phyloP scores from a whole-genome alignment of 2,329 filamentous ascomycete genomes.

The Xylariaceae sp. region DNA sequence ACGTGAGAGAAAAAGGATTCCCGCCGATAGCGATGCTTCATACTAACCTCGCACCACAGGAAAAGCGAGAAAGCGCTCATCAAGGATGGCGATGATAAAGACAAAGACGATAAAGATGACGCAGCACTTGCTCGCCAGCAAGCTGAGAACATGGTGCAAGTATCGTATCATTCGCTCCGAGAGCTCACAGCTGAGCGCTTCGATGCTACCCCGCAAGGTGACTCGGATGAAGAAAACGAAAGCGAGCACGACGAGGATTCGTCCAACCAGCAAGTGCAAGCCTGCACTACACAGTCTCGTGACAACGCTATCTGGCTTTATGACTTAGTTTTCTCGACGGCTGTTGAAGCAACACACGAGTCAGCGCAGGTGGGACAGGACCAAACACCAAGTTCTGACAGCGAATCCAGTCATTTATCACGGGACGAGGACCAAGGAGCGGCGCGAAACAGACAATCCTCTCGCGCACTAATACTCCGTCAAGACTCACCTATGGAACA shows the following conservation, averaged over 20 bases:
- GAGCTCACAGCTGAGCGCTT: not conserved
- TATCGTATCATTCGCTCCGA: slow-evolving; percentile 5
- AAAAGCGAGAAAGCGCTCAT: not conserved
- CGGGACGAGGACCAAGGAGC: not conserved
- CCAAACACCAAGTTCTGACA: not conserved
- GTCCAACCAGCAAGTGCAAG: not conserved
- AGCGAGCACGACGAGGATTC: not conserved
- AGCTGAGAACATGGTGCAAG: slow-evolving; percentile 5
- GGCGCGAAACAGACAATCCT: not conserved
- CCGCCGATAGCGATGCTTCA: too few relatives aligned
- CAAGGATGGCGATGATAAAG: not conserved
- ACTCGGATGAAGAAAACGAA: not conserved
- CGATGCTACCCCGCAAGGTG: too few relatives aligned
- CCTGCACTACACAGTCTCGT: not conserved
- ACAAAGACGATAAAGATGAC: not conserved
- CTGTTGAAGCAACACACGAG: not conserved
- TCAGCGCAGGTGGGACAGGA: not conserved
- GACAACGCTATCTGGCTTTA: slow-evolving; percentile 11
- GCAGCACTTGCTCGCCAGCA: not conserved
- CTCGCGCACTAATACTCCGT: not conserved
- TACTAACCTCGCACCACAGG: not conserved
- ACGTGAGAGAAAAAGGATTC: slow-evolving; percentile 3
- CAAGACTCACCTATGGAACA: not conserved
- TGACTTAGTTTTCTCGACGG: slow-evolving; percentile 6
- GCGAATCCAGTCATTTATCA: too few relatives aligned